Conservation (phyloP, 768 basidiomycete species). For the Serpula lacrymans region DNA sequence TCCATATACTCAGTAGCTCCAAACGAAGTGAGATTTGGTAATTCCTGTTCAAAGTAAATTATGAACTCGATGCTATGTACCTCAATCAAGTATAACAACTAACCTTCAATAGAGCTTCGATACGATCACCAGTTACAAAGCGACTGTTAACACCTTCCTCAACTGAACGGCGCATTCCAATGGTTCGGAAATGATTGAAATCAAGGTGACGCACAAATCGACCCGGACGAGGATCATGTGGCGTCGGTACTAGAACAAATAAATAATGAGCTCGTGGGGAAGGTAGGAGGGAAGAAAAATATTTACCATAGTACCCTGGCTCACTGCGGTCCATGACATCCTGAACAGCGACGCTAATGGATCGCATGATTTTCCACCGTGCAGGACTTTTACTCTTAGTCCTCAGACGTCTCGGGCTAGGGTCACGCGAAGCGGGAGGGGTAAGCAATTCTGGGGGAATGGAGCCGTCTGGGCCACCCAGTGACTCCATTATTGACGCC, state of each 20-base stretch:
- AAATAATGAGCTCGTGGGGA: conserved; percentile 3
- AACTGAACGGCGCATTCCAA: conserved; percentile 90
- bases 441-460: conserved; percentile 76
- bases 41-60: conserved; percentile 57
- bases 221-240: conserved; percentile 70
- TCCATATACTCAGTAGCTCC: conserved; percentile 99
- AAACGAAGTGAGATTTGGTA: conserved; percentile 80
- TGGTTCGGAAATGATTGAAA: conserved; percentile 96
- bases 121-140: conserved; percentile 88
- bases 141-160: conserved; percentile 86
- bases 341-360: conserved; percentile 77
- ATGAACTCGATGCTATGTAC: conserved; percentile 5
- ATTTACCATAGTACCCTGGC: conserved; percentile 71
- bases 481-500: conserved; percentile 54
- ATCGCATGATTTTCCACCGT: conserved; percentile 77
- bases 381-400: conserved; percentile 79
- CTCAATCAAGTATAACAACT: conserved; percentile 14
- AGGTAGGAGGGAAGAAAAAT: conserved; percentile 1
- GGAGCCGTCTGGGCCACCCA: conserved; percentile 62
- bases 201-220: conserved; percentile 84
- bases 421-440: conserved; percentile 78
- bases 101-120: conserved; percentile 77
- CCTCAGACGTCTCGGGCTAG: conserved; percentile 73
- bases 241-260: conserved; percentile 52
- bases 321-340: conserved; percentile 59